Conservation (phyloP, 2,329 filamentous ascomycete genomes). For the Colletotrichum falcatum region DNA sequence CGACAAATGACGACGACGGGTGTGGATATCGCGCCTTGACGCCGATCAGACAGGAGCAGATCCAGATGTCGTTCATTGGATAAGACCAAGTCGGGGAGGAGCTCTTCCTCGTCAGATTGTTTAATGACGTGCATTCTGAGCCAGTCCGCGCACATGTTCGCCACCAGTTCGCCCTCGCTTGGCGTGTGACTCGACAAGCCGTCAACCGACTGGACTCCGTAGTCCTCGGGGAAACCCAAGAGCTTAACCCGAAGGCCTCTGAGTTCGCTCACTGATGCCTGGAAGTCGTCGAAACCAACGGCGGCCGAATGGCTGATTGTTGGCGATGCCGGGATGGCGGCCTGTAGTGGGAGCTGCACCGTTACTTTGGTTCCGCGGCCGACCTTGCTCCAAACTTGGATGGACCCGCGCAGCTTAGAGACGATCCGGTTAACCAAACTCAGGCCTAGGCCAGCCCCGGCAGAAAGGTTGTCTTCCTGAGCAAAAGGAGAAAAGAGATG, state of each 20-base stretch:
- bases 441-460: conserved; percentile 73
- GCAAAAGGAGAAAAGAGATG: conserved; percentile 72
- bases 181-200: conserved; percentile 19
- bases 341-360: conserved; percentile 49
- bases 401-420: conserved; percentile 66
- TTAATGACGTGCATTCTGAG: conserved; percentile 48
- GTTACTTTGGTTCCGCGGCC: conserved; percentile 53
- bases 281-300: conserved; percentile 46
- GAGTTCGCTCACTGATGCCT: conserved; percentile 46
- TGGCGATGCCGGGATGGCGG: conserved; percentile 6
- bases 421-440: conserved; percentile 73
- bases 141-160: conserved; percentile 50
- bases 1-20: conserved; percentile 49
- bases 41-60: conserved; percentile 11
- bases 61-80: conserved; percentile 40
- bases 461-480: conserved; percentile 71
- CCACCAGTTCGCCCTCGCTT: conserved; percentile 41
- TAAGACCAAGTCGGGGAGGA: conserved; percentile 46
- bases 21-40: background rate
- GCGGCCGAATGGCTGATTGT: background rate
- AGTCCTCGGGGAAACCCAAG: conserved; percentile 40
- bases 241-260: conserved; percentile 48
- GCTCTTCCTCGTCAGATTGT: conserved; percentile 15
- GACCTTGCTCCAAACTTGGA: conserved; percentile 64
- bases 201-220: background rate